phyloP scores from a whole-genome alignment of 768 basidiomycete species.

The Pulveroboletus ravenelii region DNA sequence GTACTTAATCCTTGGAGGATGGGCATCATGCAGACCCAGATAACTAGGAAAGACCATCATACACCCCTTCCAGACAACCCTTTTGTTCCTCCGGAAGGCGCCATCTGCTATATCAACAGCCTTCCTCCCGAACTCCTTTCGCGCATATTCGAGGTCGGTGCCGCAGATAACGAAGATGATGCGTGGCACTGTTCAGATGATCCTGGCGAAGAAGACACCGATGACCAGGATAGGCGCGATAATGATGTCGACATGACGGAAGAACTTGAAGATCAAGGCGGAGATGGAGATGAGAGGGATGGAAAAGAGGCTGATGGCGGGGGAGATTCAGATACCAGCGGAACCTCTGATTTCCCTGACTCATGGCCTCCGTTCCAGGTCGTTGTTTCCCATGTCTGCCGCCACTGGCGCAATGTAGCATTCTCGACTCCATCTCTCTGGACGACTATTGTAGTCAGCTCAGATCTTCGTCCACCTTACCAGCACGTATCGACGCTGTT shows the following conservation, averaged over 20 bases:
- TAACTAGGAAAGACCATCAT: background rate
- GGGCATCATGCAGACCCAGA: slow-evolving; percentile 2
- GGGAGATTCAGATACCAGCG: background rate
- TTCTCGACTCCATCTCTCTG: slow-evolving; percentile 53
- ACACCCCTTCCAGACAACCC: slow-evolving; percentile 42
- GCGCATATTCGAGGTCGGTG: slow-evolving; percentile 50
- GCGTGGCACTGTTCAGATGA: too few species aligned
- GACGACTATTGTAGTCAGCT: slow-evolving; percentile 36
- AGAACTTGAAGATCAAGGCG: background rate
- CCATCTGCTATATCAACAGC: slow-evolving; percentile 43
- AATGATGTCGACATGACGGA: background rate
- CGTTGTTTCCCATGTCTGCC: slow-evolving; percentile 58
- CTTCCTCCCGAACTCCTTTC: slow-evolving; percentile 56
- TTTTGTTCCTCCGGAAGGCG: slow-evolving; percentile 40
- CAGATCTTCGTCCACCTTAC: slow-evolving; percentile 35
- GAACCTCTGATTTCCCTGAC: background rate
- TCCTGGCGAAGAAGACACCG: slow-evolving; percentile 33
- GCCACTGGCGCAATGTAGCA: slow-evolving; percentile 52
- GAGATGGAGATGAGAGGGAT: background rate
- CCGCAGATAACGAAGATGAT: slow-evolving; percentile 24
- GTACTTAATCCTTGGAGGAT: background rate
- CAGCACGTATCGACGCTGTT: slow-evolving; percentile 44
- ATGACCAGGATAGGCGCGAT: slow-evolving; percentile 3
- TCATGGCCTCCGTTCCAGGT: slow-evolving; percentile 41
- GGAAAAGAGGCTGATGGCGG: slow-evolving; percentile 3